Percentiles rank a stretch among this genome's conserved stretches.
Evolutionary conservation across 306 rosid species (phyloP).

Genomic region (Adenanthera pavonina): DNA sequence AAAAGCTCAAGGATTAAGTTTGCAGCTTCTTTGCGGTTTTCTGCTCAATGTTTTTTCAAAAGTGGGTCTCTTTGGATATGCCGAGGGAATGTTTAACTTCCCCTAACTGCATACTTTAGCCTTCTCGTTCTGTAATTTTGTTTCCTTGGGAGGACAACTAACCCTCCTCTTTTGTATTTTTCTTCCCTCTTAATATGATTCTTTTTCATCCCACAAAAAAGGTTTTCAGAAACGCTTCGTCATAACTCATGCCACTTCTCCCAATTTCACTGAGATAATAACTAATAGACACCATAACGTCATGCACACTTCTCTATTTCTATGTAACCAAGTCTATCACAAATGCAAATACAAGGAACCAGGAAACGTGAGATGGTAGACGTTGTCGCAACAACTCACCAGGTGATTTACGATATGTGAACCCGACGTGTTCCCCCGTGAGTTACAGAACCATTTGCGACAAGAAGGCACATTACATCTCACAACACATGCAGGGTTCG

Average conservation of each 20-base stretch:
- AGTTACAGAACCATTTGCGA: conserved; percentile 98
- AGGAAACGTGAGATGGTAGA: background rate
- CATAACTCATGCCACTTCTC: conserved; percentile 9
- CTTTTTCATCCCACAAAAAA: background rate
- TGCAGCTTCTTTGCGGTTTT: too few relatives aligned
- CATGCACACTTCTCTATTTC: conserved; percentile 2
- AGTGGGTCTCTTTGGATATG: background rate
- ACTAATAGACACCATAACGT: background rate
- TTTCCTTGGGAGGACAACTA: background rate
- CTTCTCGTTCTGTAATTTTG: background rate
- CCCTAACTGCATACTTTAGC: background rate
- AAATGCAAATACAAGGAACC: conserved; percentile 10
- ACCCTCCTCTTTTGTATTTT: background rate
- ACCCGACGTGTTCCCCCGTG: conserved; percentile 96
- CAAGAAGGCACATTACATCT: conserved; percentile 98
- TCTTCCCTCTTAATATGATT: background rate
- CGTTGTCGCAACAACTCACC: conserved; percentile 54
- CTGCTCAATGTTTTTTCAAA: too few relatives aligned
- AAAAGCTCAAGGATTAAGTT: background rate
- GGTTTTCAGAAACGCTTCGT: background rate
- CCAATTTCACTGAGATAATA: background rate
- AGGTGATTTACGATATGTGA: conserved; percentile 98
- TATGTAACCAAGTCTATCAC: conserved; percentile 16
- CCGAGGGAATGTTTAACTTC: background rate
- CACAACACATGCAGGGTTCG: conserved; percentile 96